Base-by-base conservation (phyloP, 352 stramenopile genomes). In the Phytophthora pini region DNA sequence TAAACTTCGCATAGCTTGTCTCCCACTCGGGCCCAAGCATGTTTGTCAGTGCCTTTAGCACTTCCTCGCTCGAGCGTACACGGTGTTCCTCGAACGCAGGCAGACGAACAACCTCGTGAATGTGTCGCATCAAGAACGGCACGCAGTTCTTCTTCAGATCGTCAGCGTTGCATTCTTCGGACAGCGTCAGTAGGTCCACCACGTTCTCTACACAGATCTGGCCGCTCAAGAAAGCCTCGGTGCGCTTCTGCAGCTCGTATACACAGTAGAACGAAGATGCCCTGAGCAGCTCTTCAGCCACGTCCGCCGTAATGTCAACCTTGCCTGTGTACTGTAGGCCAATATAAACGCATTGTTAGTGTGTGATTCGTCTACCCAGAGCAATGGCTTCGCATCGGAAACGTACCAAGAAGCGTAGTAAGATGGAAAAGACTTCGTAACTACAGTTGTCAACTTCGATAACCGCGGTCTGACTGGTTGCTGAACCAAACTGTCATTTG, bases 361-460 rank as follows among this genome's bases (percentile, higher is more conserved):
- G 17, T 13, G 32, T 54, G 13, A 15, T 47, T 27, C 24, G 39
- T 13, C 17, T 17, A 17, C 29, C 2, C 24, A 6, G 2, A 24
- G 44, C 1, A 24, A 38, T 47, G 40, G 31, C 29, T 56, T 52
- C 20, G 17, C 8, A 45, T 1, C 11, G 10, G 24, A 63, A 61
- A 78, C 84, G 44, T 69, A 95, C 87, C 75, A 96, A 56, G 56
- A 96, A 96, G 5, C 87, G 84, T 32, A 96, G 72, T 26, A 96
- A 48, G 17, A 94, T 80, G 5, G 82, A 92, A 57, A 96, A 96
- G 8, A 93, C 87, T 80, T 93, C 84, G 43, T 94, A 95, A 61
- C 82, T 92, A 74, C 85, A 94, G 70, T 96, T 94, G 65, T 95
- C 84, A 15, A 96, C 85, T 65, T 96, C 88, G 27, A 96, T 92